These are phyloP conservation scores for Aspergillus asperescens DNA, from an alignment of 495 filamentous ascomycete species.

Conservation along the genomic window DNA sequence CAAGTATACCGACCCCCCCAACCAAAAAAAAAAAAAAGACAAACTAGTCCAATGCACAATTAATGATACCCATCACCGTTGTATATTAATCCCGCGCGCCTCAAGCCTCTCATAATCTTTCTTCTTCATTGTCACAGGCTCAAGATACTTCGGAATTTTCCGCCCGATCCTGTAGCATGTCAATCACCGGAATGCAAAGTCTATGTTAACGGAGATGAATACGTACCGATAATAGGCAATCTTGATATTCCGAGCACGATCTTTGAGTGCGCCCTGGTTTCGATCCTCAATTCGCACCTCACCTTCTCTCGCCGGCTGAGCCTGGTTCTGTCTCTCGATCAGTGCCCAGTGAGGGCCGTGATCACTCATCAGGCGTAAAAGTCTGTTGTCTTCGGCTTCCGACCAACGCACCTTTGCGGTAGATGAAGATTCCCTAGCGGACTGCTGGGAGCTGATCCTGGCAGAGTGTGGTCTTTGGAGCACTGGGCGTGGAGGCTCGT, in stretches of 20 bases:
- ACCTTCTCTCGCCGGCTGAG: constrained; percentile 17
- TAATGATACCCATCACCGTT: neutral
- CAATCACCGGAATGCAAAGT: neutral
- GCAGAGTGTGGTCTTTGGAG: neutral
- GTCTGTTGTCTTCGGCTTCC: constrained; percentile 24
- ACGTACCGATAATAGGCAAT: constrained; percentile 21
- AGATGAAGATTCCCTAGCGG: constrained; percentile 8
- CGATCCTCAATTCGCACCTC: constrained; percentile 49
- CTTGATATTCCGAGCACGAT: constrained; percentile 71
- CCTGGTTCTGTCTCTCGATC: constrained; percentile 26
- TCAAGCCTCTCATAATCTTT: constrained; percentile 9
- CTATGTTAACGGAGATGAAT: neutral
- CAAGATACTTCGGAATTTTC: constrained; percentile 12
- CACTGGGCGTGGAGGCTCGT: neutral
- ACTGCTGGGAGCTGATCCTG: neutral
- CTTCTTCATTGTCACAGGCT: constrained; percentile 15
- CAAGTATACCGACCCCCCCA: neutral
- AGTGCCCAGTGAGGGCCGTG: constrained; percentile 23
- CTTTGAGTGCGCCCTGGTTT: constrained; percentile 74
- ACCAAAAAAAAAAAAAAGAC: neutral
- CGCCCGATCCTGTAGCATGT: constrained; percentile 1
- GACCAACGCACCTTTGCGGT: constrained; percentile 17
- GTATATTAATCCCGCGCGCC: neutral
- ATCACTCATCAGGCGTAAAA: constrained; percentile 24
- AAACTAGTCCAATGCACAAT: neutral